phyloP scores from a whole-genome alignment of 2,329 filamentous ascomycete genomes.

The Cladosporium sp. region DNA sequence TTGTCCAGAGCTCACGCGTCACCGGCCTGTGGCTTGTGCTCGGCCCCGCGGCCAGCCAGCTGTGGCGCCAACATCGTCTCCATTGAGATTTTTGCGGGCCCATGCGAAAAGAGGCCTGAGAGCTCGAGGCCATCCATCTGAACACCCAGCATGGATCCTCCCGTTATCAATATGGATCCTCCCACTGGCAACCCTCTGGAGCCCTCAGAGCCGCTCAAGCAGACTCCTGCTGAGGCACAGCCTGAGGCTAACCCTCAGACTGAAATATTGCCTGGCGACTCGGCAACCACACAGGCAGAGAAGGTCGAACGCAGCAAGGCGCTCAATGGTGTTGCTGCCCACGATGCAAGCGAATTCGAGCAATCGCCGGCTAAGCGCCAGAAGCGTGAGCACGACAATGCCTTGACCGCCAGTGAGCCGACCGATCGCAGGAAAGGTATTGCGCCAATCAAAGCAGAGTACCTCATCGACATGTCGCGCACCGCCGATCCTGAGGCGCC shows the following conservation, averaged over 20 bases:
- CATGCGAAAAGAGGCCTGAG: background rate
- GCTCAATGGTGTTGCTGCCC: conserved; percentile 14
- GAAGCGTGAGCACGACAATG: conserved; percentile 33
- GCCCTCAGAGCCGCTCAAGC: conserved; percentile 21
- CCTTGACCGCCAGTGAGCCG: conserved; percentile 26
- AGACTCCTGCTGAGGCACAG: conserved; percentile 17
- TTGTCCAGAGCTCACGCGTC: background rate
- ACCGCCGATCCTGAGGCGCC: conserved; percentile 14
- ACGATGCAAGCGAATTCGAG: conserved; percentile 25
- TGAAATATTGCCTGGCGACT: conserved; percentile 33
- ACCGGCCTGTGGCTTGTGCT: too few relatives aligned
- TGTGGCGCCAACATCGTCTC: conserved; percentile 2
- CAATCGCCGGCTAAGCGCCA: conserved; percentile 35
- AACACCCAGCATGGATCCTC: background rate
- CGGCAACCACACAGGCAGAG: conserved; percentile 37
- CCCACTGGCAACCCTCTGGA: conserved; percentile 22
- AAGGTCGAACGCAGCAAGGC: conserved; percentile 34
- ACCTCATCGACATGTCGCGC: conserved; percentile 32
- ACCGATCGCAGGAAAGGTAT: conserved; percentile 48
- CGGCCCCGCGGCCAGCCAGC: background rate
- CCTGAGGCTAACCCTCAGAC: conserved; percentile 30
- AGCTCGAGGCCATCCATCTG: background rate
- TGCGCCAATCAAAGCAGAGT: conserved; percentile 72
- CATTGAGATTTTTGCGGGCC: background rate
- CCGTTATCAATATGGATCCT: background rate